A percentile compares a stretch with the other conserved stretches of the same genome.
Conservation (phyloP, 2,329 filamentous ascomycete genomes). For the Aspergillus bombycis region DNA sequence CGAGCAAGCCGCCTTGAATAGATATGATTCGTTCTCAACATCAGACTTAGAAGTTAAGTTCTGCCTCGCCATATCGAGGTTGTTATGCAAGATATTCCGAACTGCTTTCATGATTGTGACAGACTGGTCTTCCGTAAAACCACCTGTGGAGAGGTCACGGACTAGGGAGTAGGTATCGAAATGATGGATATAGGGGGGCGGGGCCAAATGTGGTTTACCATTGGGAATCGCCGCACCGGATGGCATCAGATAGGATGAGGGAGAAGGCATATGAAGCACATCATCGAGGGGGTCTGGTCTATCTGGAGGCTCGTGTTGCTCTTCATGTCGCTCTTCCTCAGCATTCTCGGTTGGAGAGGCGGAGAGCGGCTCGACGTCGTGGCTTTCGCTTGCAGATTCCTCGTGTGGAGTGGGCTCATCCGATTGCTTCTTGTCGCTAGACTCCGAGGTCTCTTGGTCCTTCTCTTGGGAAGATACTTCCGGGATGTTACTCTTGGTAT, state of each 20-base stretch:
- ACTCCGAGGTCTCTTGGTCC: conserved; percentile 18
- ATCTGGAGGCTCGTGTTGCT: neutral
- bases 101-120: conserved; percentile 92
- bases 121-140: conserved; percentile 74
- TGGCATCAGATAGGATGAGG: conserved; percentile 37
- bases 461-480: conserved; percentile 19
- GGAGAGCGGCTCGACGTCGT: conserved; percentile 15
- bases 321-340: conserved; percentile 16
- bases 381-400: conserved; percentile 22
- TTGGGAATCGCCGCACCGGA: conserved; percentile 31
- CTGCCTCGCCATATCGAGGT: conserved; percentile 78
- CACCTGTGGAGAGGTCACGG: conserved; percentile 71
- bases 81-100: conserved; percentile 72
- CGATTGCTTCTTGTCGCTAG: conserved; percentile 15
- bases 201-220: conserved; percentile 60
- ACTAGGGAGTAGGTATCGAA: conserved; percentile 95
- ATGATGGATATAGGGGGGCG: conserved; percentile 86
- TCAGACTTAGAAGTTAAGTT: conserved; percentile 87
- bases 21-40: conserved; percentile 91
- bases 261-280: conserved; percentile 47
- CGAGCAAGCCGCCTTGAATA: conserved; percentile 91
- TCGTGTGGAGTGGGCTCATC: conserved; percentile 27
- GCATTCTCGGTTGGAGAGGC: conserved; percentile 19
- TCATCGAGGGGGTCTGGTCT: conserved; percentile 37
- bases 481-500: conserved; percentile 13